Base-by-base conservation (phyloP, 75 land plant species). In the Sequoiadendron giganteum region DNA sequence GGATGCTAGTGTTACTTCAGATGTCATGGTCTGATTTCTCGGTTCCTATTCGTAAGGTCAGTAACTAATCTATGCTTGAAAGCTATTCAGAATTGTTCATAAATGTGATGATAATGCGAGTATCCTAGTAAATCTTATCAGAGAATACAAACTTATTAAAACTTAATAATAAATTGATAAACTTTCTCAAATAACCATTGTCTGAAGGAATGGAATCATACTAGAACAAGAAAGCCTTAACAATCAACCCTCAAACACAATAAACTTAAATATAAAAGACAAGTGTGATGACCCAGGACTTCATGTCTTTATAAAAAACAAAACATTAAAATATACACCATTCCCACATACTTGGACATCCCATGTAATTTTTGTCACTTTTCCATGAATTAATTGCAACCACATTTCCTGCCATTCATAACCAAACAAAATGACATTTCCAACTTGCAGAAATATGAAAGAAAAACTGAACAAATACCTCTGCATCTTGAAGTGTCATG, bases 401-500 rank as follows among this genome's bases (percentile, higher is more conserved):
- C 11, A 28, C 30, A 81, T 81, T 45, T 10, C 28, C 1, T 45
- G n/a, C 30, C 13, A 25, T 28, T 78, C 13, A 78, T 40, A 78
- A 36, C 78, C 42, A 39, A 45, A 81, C 10, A 81, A 8, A 6
- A 81, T 32, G 15, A 32, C n/a, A 79, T 40, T 39, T 19, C 8
- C 11, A 81, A 45, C 30, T 40, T 80, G 7, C 52, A 28, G 70
- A 25, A 25, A 65, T 81, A 28, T 10, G 30, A 3, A 28, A 38
- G 14, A 52, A 10, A 80, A 42, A 8, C n/a, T 43, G 49, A 45
- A 45, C 2, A 81, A 45, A 2, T 81, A 81, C 84, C 84, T 81
- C 84, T 45, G 52, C 84, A 45, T 43, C 84, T 81, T 81, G 49
- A 18, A 81, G 84, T 45, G 84, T 19, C 49, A 81, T 81, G 42